Base-by-base conservation (phyloP, 2,329 filamentous ascomycete species). In the Pseudogymnoascus sp. region DNA sequence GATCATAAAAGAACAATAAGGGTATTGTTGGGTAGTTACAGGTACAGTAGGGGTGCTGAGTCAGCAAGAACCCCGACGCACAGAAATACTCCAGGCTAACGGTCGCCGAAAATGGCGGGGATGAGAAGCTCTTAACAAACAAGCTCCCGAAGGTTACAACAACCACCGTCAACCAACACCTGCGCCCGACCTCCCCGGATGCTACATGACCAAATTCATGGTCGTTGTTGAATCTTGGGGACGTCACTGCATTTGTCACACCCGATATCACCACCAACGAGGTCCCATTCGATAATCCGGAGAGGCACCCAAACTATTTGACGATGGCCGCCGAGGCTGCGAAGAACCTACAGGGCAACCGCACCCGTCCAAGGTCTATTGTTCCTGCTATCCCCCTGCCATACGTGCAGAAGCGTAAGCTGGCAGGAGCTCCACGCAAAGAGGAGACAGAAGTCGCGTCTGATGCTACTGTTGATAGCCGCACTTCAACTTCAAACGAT, bases 181-280 rank as follows among this genome's bases (percentile, higher is more conserved):
- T 56, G 49, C 49, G 49, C 49, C 28, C 49, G 70, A 70, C 70
- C 38, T 71, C 70, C 72, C 71, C 70, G 69, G 70, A 72, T 71
- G 64, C 67, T 72, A 70, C 70, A 72, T 72, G 69, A 72, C 70
- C 69, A 67, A 62, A 59, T 60, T 60, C 36, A 63, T 66, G 72
- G 72, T 72, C 70, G 70, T 69, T 68, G 72, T 72, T 72, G 65
- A 72, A 72, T 72, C 71, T 73, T 72, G 72, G 72, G 72, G 72
- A 74, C 69, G 71, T 73, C 72, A 67, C 65, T 68, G 59, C 65
- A 59, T 36, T 60, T 63, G 38, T 46, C 43, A 56, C 49, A 28
- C 31, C 46, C 42, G 61, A 36, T 43, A 43, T 37, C 8, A 60
- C 36, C 34, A 59, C 40, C 56, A 36, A 28, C 62, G 60, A 66